Conservation (phyloP, 768 basidiomycete genomes). For the Lentinula boryana region DNA sequence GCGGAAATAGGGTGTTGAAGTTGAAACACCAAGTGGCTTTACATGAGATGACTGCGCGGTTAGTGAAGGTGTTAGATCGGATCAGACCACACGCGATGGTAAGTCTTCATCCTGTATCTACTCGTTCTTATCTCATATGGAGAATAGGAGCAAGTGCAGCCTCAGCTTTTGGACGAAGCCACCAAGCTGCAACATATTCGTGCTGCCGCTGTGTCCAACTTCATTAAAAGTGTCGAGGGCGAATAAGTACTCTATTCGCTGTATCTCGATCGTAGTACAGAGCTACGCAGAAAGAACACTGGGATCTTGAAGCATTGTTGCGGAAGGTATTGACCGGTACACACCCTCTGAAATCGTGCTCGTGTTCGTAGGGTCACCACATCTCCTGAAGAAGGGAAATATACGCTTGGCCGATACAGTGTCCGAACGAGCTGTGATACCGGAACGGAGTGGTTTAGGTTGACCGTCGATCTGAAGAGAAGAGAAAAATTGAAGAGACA, state of each 20-base stretch:
- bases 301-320: no score
- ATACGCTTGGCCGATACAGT: no score
- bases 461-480: no score
- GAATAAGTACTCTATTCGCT: conserved; percentile 16
- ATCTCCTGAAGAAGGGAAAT: no score
- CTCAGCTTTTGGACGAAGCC: conserved; percentile 45
- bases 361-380: no score
- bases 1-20: conserved; percentile 25
- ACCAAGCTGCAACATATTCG: conserved; percentile 60
- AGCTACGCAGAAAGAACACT: not conserved
- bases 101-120: conserved; percentile 13
- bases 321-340: no score
- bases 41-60: conserved; percentile 63
- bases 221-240: conserved; percentile 50
- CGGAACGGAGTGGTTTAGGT: no score
- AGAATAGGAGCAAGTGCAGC: conserved; percentile 35
- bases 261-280: not conserved
- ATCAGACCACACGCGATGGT: conserved; percentile 58
- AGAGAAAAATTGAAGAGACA: no score
- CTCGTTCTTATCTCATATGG: not conserved
- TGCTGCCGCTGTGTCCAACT: conserved; percentile 57
- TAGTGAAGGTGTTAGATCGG: conserved; percentile 55
- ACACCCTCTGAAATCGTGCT: no score
- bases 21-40: conserved; percentile 65
- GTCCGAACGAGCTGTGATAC: no score